These are phyloP conservation scores for Paecilomyces sp. DNA, from an alignment of 2,329 filamentous ascomycete genomes.

Conservation along the genomic window DNA sequence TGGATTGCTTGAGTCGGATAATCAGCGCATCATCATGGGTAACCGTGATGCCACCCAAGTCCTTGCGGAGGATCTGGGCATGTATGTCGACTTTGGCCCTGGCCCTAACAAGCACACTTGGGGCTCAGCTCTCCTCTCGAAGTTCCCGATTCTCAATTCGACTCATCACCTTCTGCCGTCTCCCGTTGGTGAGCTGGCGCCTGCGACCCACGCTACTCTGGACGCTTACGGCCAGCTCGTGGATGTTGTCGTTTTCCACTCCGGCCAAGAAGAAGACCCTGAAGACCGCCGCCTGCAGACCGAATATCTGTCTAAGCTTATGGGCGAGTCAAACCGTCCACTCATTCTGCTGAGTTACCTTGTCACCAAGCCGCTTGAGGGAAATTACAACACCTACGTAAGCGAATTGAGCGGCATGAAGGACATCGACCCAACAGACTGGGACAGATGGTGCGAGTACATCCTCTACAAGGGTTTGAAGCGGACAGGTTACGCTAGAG, in stretches of 20 bases:
- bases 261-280: conserved; percentile 2
- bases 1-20: conserved; percentile 86
- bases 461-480: conserved; percentile 88
- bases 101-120: conserved; percentile 99
- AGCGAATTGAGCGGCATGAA: conserved; percentile 82
- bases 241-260: conserved; percentile 97
- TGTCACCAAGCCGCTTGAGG: conserved; percentile 80
- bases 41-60: conserved; percentile 95
- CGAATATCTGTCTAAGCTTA: conserved; percentile 77
- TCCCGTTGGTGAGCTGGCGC: conserved; percentile 88
- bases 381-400: conserved; percentile 96
- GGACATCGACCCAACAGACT: conserved; percentile 86
- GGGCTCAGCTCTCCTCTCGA: conserved; percentile 86
- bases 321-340: conserved; percentile 75
- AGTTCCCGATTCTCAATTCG: conserved; percentile 95
- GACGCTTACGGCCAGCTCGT: conserved; percentile 85
- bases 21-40: conserved; percentile 98
- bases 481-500: conserved; percentile 79
- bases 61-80: conserved; percentile 90
- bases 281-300: conserved; percentile 53
- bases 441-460: conserved; percentile 99
- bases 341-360: conserved; percentile 85
- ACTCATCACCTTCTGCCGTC: conserved; percentile 92
- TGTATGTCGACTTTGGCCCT: conserved; percentile 97
- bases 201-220: conserved; percentile 92